Conservation (phyloP, 1,284 basidiomycete genomes). For the Ustilago sp. region DNA sequence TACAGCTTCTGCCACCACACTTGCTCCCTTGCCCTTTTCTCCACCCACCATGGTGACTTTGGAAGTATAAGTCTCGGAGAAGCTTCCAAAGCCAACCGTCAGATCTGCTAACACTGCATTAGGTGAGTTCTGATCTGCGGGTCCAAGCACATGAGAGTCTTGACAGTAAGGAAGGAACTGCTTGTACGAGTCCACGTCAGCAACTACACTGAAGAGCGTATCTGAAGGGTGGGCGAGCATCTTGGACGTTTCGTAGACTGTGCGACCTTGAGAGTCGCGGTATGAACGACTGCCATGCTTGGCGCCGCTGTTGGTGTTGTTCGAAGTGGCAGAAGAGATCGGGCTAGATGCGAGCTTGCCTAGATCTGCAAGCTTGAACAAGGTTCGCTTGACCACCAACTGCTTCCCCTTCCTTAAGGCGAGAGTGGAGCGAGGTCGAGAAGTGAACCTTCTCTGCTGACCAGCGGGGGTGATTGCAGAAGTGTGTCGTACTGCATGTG, state of each 20-base stretch:
- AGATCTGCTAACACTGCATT: slow-evolving; percentile 77
- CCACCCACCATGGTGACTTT: slow-evolving; percentile 79
- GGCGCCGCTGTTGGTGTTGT: not conserved
- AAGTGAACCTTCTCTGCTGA: slow-evolving; percentile 18
- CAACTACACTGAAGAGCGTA: slow-evolving; percentile 86
- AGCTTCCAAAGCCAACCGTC: slow-evolving; percentile 86
- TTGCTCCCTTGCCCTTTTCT: slow-evolving; percentile 71
- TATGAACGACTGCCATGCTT: slow-evolving; percentile 19
- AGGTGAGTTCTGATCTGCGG: not conserved
- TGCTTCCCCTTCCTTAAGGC: not conserved
- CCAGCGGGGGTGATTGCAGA: slow-evolving; percentile 14
- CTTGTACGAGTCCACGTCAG: slow-evolving; percentile 87
- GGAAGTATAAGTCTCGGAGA: slow-evolving; percentile 89
- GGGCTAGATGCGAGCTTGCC: slow-evolving; percentile 41
- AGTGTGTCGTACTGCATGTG: slow-evolving; percentile 14
- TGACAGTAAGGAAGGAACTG: slow-evolving; percentile 91
- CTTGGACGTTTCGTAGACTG: slow-evolving; percentile 44
- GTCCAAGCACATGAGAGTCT: slow-evolving; percentile 77
- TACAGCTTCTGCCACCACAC: slow-evolving; percentile 41
- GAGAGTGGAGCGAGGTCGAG: not conserved
- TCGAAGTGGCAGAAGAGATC: slow-evolving; percentile 13
- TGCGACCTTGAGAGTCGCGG: slow-evolving; percentile 31
- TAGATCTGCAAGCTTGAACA: slow-evolving; percentile 49
- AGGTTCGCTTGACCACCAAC: slow-evolving; percentile 10
- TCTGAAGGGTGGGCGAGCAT: slow-evolving; percentile 57